phyloP scores from a whole-genome alignment of 2,329 filamentous ascomycete genomes.

The Xylaria arbuscula region DNA sequence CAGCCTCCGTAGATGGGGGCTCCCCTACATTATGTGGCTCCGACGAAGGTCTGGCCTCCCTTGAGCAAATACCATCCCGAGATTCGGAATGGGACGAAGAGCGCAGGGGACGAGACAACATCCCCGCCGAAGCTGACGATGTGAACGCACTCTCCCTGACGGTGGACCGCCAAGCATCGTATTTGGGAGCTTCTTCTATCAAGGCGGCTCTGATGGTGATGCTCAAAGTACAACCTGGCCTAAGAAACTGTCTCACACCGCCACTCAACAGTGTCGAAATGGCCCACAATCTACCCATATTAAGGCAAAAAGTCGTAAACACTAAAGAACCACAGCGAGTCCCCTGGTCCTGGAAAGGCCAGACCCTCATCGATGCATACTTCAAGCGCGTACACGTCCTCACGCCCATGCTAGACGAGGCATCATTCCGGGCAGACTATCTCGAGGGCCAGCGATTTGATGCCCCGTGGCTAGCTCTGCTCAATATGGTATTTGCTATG shows the following conservation, averaged over 20 bases:
- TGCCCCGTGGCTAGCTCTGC: slow-evolving; percentile 75
- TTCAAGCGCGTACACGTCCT: slow-evolving; percentile 79
- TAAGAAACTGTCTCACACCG: slow-evolving; percentile 58
- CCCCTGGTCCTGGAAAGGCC: slow-evolving; percentile 71
- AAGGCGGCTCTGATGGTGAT: slow-evolving; percentile 80
- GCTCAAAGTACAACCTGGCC: slow-evolving; percentile 64
- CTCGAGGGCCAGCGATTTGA: slow-evolving; percentile 72
- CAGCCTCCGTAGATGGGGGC: slow-evolving; percentile 60
- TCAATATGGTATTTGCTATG: slow-evolving; percentile 82
- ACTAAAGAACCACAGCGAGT: slow-evolving; percentile 62
- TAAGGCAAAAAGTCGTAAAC: slow-evolving; percentile 56
- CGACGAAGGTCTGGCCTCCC: slow-evolving; percentile 60
- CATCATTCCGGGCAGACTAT: slow-evolving; percentile 74
- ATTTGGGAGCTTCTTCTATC: slow-evolving; percentile 79
- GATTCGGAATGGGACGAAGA: slow-evolving; percentile 77
- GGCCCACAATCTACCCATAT: slow-evolving; percentile 58
- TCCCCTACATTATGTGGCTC: slow-evolving; percentile 62
- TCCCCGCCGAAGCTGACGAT: slow-evolving; percentile 75
- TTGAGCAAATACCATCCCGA: slow-evolving; percentile 76
- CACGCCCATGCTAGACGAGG: slow-evolving; percentile 79
- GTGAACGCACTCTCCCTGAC: slow-evolving; percentile 74
- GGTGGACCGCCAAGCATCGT: slow-evolving; percentile 70
- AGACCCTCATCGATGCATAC: slow-evolving; percentile 78
- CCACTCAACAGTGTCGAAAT: slow-evolving; percentile 61
- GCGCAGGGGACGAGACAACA: slow-evolving; percentile 62